phyloP scores from a whole-genome alignment of 225 moss, liverwort and hornwort genomes.

The Bryum argenteum region DNA sequence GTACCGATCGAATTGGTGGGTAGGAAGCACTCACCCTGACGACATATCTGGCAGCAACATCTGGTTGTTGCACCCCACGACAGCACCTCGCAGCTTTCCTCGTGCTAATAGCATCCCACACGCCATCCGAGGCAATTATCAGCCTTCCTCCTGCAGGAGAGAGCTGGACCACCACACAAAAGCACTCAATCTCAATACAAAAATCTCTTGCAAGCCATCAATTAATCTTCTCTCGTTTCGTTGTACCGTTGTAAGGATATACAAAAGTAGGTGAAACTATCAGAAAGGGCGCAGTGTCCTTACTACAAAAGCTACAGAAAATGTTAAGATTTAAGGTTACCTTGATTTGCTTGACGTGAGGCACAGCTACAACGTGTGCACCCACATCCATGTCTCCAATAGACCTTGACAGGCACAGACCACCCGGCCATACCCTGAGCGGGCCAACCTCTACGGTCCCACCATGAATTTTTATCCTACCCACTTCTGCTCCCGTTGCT shows the following conservation, averaged over 20 bases:
- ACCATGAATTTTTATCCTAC: conserved; percentile 50
- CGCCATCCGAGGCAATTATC: conserved; percentile 84
- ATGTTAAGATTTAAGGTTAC: conserved; percentile 7
- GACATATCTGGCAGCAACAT: conserved; percentile 65
- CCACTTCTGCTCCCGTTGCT: conserved; percentile 78
- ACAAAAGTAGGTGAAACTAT: too few relatives aligned
- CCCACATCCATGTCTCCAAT: conserved; percentile 93
- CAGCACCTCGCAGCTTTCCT: conserved; percentile 76
- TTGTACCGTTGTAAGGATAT: too few relatives aligned
- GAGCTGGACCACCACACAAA: conserved; percentile 41
- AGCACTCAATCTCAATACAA: neutral
- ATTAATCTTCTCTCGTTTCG: too few relatives aligned
- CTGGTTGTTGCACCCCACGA: conserved; percentile 61
- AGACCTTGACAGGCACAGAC: conserved; percentile 89
- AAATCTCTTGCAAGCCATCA: neutral
- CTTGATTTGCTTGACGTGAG: conserved; percentile 85
- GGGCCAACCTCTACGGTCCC: conserved; percentile 88
- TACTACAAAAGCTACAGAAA: too few relatives aligned
- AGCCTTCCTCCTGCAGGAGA: conserved; percentile 72
- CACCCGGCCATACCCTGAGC: conserved; percentile 85
- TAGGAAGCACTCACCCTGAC: conserved; percentile 61
- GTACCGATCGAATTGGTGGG: neutral
- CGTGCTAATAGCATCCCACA: conserved; percentile 86
- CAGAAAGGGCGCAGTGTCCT: too few relatives aligned
- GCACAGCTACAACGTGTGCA: conserved; percentile 82